Percentiles rank a stretch among this genome's conserved stretches.
Conservation (phyloP, 176 grass and related monocot species). For the Puccinellia tenuiflora region DNA sequence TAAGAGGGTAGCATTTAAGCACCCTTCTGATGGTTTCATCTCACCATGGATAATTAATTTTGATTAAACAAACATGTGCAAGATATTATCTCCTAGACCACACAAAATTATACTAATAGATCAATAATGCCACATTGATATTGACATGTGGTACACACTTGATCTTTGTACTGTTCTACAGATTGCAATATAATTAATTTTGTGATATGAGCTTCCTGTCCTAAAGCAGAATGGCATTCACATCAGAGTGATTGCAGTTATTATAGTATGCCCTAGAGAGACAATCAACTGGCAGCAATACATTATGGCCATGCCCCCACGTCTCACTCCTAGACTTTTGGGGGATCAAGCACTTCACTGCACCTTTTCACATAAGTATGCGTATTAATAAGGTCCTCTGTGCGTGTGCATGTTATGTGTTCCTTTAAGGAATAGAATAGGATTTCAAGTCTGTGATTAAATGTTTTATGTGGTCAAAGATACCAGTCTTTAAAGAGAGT, state of each 20-base stretch:
- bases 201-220: constrained; percentile 11
- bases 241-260: constrained; percentile 38
- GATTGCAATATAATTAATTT: not conserved
- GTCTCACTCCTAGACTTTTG: constrained; percentile 41
- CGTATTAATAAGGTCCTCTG: constrained; percentile 42
- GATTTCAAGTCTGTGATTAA: constrained; percentile 35
- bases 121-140: constrained; percentile 21
- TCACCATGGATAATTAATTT: not conserved
- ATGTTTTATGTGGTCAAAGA: constrained; percentile 47
- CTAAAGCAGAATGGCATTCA: constrained; percentile 31
- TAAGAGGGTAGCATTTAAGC: constrained; percentile 1
- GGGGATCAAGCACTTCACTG: constrained; percentile 41
- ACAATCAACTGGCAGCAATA: constrained; percentile 29
- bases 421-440: constrained; percentile 44
- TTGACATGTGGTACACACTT: constrained; percentile 29
- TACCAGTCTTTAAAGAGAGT: constrained; percentile 47
- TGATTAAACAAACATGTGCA: constrained; percentile 6
- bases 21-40: constrained; percentile 2
- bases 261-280: constrained; percentile 46
- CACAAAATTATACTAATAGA: constrained; percentile 11
- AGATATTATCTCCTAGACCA: not conserved
- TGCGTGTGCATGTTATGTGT: constrained; percentile 7
- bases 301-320: constrained; percentile 28
- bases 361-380: constrained; percentile 47
- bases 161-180: constrained; percentile 11